These are phyloP conservation scores for Trichoderma gamsii DNA, from an alignment of 495 filamentous ascomycete species.

Conservation along the genomic window DNA sequence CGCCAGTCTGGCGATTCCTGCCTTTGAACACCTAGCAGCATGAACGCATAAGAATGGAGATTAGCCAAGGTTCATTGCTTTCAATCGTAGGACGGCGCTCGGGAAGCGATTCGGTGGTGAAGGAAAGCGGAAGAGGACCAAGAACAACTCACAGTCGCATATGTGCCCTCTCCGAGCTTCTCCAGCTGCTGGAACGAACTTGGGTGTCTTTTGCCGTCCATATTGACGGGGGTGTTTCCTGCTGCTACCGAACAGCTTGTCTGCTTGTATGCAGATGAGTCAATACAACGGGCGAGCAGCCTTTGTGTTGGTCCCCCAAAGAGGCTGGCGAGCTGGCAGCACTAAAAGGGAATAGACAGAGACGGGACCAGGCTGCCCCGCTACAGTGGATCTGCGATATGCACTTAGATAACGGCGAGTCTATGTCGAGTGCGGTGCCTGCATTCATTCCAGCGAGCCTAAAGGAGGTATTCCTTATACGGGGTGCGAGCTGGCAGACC, in stretches of 20 bases:
- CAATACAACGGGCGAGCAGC: background rate
- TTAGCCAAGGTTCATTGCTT: background rate
- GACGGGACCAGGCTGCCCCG: conserved; percentile 9
- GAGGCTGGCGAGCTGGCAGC: background rate
- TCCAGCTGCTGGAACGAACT: conserved; percentile 98
- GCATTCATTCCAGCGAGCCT: background rate
- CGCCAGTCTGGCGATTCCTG: conserved; percentile 89
- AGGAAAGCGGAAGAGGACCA: background rate
- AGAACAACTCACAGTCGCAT: conserved; percentile 75
- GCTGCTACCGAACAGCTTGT: background rate
- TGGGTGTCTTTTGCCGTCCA: conserved; percentile 86
- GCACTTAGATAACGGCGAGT: background rate
- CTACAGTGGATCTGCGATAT: background rate
- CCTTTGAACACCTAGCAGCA: conserved; percentile 86
- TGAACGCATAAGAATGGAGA: conserved; percentile 5
- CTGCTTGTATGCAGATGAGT: background rate
- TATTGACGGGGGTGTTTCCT: conserved; percentile 26
- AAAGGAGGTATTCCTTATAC: background rate
- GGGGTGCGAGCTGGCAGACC: background rate
- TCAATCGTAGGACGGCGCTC: background rate
- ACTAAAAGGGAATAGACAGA: background rate
- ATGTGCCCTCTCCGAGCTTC: conserved; percentile 97
- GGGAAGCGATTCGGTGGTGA: too few species aligned
- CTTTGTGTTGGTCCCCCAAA: background rate
- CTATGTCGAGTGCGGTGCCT: background rate